Evolutionary conservation across 108 stramenopile species (phyloP).

Genomic region (Discostella stelligeroides): DNA sequence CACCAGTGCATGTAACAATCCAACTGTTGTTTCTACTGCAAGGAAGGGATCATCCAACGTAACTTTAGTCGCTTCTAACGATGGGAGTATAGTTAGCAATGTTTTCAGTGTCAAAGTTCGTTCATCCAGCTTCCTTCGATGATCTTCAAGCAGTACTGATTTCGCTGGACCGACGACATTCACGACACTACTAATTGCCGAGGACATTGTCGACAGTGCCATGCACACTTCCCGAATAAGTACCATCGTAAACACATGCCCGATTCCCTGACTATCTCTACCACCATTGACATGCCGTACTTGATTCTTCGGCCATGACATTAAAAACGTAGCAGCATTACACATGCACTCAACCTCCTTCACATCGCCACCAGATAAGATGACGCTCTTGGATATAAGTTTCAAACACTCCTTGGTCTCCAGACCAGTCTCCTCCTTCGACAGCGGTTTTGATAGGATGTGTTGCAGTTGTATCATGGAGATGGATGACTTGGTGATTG

Average conservation of each 20-base stretch:
- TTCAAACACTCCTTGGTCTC: conserved; percentile 44
- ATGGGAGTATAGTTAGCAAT: conserved; percentile 21
- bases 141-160: conserved; percentile 23
- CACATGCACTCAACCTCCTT: conserved; percentile 42
- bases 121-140: conserved; percentile 31
- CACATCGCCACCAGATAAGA: conserved; percentile 34
- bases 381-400: conserved; percentile 28
- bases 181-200: conserved; percentile 26
- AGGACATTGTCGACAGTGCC: conserved; percentile 54
- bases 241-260: neutral
- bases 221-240: conserved; percentile 37
- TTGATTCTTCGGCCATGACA: conserved; percentile 57
- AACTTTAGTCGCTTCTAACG: conserved; percentile 17
- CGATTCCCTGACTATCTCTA: neutral
- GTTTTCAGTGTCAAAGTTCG: conserved; percentile 30
- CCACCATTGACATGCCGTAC: conserved; percentile 8
- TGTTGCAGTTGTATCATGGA: conserved; percentile 52
- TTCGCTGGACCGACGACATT: conserved; percentile 20
- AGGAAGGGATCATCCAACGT: conserved; percentile 41
- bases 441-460: conserved; percentile 39
- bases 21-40: conserved; percentile 27
- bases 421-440: conserved; percentile 22
- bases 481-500: conserved; percentile 58
- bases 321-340: conserved; percentile 50
- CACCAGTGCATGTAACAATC: conserved; percentile 41